phyloP scores from a whole-genome alignment of 1,139 yeast species.

The Debaryomyces sp. region DNA sequence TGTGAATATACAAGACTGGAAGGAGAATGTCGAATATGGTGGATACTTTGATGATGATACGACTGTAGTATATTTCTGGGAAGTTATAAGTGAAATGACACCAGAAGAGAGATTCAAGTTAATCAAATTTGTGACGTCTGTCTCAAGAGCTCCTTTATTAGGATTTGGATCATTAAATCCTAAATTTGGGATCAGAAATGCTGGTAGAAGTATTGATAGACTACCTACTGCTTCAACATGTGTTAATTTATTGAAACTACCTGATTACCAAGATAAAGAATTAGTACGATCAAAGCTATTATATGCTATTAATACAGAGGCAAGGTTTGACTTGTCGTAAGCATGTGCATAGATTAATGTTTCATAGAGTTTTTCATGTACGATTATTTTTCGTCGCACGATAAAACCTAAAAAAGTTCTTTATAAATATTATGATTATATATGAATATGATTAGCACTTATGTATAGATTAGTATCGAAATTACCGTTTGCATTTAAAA shows the following conservation, averaged over 20 bases:
- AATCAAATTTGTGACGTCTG: constrained; percentile 87
- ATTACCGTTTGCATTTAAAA: background rate
- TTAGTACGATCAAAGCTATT: constrained; percentile 63
- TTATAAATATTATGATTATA: background rate
- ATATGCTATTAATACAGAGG: constrained; percentile 76
- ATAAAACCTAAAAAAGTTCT: background rate
- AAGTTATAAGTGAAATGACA: constrained; percentile 68
- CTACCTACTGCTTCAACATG: constrained; percentile 95
- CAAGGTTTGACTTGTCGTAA: constrained; percentile 82
- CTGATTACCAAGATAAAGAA: constrained; percentile 71
- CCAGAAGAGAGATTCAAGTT: constrained; percentile 63
- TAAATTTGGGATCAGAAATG: constrained; percentile 74
- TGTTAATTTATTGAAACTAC: constrained; percentile 81
- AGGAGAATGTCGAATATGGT: constrained; percentile 62
- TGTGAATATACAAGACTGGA: constrained; percentile 72
- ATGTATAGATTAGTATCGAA: background rate
- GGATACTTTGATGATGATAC: constrained; percentile 62
- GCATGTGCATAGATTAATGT: background rate
- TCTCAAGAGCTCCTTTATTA: constrained; percentile 84
- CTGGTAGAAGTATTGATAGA: constrained; percentile 57
- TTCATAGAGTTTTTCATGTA: background rate
- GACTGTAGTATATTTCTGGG: constrained; percentile 72
- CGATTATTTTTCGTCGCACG: background rate
- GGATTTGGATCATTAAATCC: constrained; percentile 83
- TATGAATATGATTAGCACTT: background rate